phyloP scores from a whole-genome alignment of 2,329 filamentous ascomycete genomes.

The Beauveria caledonica region DNA sequence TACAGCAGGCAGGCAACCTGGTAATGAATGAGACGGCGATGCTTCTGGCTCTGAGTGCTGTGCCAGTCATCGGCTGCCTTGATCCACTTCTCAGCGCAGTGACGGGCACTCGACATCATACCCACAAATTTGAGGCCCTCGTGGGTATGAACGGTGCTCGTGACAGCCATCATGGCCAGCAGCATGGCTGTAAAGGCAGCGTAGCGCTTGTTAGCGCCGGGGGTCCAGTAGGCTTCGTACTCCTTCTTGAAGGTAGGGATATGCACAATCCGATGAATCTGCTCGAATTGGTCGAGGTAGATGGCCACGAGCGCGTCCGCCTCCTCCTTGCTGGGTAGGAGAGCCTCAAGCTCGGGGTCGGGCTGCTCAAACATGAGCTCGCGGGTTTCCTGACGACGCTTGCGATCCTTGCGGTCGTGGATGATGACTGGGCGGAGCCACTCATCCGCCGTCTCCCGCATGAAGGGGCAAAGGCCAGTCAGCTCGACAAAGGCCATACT shows the following conservation, averaged over 20 bases:
- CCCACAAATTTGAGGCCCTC: slow-evolving; percentile 46
- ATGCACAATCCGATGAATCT: slow-evolving; percentile 49
- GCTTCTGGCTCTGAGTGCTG: slow-evolving; percentile 50
- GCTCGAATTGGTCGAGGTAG: slow-evolving; percentile 48
- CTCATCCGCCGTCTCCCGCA: slow-evolving; percentile 54
- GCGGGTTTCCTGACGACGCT: slow-evolving; percentile 43
- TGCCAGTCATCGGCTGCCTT: slow-evolving; percentile 48
- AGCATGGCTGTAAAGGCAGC: slow-evolving; percentile 50
- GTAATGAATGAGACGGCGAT: slow-evolving; percentile 51
- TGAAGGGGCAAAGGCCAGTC: slow-evolving; percentile 50
- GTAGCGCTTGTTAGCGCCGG: slow-evolving; percentile 32
- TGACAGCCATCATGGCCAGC: slow-evolving; percentile 52
- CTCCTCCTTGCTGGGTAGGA: slow-evolving; percentile 40
- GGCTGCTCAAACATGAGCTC: slow-evolving; percentile 40
- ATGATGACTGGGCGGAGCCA: slow-evolving; percentile 52
- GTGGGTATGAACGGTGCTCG: slow-evolving; percentile 48
- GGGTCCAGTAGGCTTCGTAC: slow-evolving; percentile 48
- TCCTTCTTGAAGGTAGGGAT: slow-evolving; percentile 50
- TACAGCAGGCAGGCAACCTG: slow-evolving; percentile 53
- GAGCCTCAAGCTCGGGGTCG: slow-evolving; percentile 41
- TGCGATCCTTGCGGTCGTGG: slow-evolving; percentile 47
- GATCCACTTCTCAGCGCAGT: slow-evolving; percentile 49
- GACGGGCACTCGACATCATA: slow-evolving; percentile 48
- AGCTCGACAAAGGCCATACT: slow-evolving; percentile 53
- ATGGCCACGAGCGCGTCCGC: slow-evolving; percentile 40